These are phyloP conservation scores for Hypholoma fasciculare DNA, from an alignment of 768 basidiomycete species.

Conservation along the genomic window DNA sequence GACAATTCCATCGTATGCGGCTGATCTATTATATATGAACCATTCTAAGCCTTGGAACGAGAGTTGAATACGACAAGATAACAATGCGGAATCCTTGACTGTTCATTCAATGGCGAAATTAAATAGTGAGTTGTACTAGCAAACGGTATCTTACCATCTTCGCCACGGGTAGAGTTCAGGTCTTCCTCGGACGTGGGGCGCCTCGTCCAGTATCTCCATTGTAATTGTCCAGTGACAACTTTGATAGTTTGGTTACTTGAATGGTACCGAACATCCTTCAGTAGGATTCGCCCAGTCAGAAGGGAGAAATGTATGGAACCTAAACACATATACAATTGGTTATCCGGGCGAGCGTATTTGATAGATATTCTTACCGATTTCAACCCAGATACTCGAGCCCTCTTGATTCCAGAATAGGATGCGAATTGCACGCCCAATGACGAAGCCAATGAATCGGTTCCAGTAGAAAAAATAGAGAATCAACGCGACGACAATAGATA, in stretches of 20 bases:
- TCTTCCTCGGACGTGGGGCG: constrained; percentile 76
- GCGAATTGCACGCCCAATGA: constrained; percentile 67
- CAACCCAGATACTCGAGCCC: constrained; percentile 79
- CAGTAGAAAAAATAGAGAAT: constrained; percentile 88
- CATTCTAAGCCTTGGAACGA: constrained; percentile 87
- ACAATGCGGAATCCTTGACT: constrained; percentile 38
- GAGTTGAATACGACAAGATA: constrained; percentile 80
- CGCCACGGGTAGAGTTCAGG: constrained; percentile 47
- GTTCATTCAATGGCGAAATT: not conserved
- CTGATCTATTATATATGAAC: constrained; percentile 89
- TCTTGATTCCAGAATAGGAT: constrained; percentile 77
- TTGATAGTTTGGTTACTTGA: constrained; percentile 90
- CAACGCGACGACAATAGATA: constrained; percentile 54
- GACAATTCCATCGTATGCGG: constrained; percentile 86
- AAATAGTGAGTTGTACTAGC: not conserved
- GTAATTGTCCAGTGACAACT: constrained; percentile 80
- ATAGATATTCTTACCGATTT: constrained; percentile 57
- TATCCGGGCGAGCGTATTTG: not conserved
- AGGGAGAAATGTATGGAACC: constrained; percentile 93
- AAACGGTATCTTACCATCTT: constrained; percentile 46
- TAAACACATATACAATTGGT: constrained; percentile 25
- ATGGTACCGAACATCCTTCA: constrained; percentile 88
- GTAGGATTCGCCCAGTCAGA: constrained; percentile 80
- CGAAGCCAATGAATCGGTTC: constrained; percentile 77
- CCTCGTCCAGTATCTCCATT: constrained; percentile 95